Evolutionary conservation across 2,329 filamentous ascomycete genomes (phyloP).

Genomic region (Colletotrichum coccodes): DNA sequence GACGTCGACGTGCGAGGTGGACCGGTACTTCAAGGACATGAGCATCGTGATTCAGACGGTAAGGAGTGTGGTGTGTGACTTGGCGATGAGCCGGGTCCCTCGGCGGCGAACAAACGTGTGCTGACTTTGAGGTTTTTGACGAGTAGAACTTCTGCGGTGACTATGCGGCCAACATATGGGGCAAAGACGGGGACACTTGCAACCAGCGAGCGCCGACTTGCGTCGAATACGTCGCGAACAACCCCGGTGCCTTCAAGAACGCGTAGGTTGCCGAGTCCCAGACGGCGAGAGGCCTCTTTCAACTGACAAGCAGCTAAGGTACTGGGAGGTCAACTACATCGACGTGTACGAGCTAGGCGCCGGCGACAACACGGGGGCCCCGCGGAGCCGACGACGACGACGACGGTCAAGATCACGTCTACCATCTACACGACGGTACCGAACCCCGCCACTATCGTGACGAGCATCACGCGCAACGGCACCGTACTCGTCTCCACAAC

Average conservation of each 20-base stretch:
- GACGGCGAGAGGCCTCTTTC: no score
- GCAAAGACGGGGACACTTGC: conserved; percentile 47
- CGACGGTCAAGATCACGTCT: conserved; percentile 38
- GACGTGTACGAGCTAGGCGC: conserved; percentile 52
- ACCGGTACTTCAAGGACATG: conserved; percentile 73
- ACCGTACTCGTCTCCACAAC: conserved; percentile 18
- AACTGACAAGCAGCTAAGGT: conserved; percentile 37
- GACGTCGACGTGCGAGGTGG: conserved; percentile 70
- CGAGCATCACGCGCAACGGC: conserved; percentile 5
- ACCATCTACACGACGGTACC: conserved; percentile 41
- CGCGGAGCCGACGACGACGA: conserved; percentile 40
- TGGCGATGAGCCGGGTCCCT: neutral
- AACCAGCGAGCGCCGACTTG: conserved; percentile 54
- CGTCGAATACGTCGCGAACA: conserved; percentile 55
- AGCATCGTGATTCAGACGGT: conserved; percentile 78
- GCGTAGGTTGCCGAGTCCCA: conserved; percentile 39
- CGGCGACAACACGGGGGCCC: conserved; percentile 7
- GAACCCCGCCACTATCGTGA: conserved; percentile 30
- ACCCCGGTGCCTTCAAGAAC: conserved; percentile 54
- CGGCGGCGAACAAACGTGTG: neutral
- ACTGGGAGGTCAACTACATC: conserved; percentile 67
- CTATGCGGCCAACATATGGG: conserved; percentile 69
- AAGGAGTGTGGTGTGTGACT: neutral
- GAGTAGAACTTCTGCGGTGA: conserved; percentile 77
- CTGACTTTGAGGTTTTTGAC: neutral